Evolutionary conservation across 345 rosid species (phyloP), one percentile per base, ranked within the genome.

Genomic region (Pistacia vera): DNA sequence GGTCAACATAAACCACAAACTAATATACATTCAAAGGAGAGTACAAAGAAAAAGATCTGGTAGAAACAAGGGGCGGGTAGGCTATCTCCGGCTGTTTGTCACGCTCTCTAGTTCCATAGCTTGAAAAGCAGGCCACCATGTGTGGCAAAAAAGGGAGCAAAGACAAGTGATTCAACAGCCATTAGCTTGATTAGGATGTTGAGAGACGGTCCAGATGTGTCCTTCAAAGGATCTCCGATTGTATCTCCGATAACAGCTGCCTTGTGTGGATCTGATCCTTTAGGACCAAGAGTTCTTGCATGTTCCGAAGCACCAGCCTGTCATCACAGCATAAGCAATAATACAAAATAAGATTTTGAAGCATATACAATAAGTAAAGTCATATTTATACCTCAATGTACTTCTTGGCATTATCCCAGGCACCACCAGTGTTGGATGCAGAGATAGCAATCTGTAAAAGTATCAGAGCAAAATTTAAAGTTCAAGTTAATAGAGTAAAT

Each of bases 321-420:
- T 10, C 38, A 62, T 25, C 55, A 60, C 63, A 67, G 49, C 38
- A 54, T 68, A 49, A 49, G 72, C 35, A 18, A 10, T 17, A 49
- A 48, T 49, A 20, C 4, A 9, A 36, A 52, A 48, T 3, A 54
- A 12, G 12, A 20, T 41, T 64, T 30, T 38, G 2, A 52, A 35
- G 20, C 59, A 67, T 11, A 28, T 35, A 16, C 25, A 11, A 30
- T 2, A 67, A 18, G 30, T 41, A 35, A 18, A 3, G 17, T 30
- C 46, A n/a, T 48, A 63, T 48, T 25, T 44, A 5, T 88, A 90
- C 97, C 98, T 95, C 96, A 17, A 93, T 95, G 81, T 93, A 95
- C 81, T 95, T 95, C 90, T 93, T 93, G 86, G 99, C 99, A 71
- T 95, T 95, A 76, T 95, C 98, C 98, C 98, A 95, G 11, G 98